Base-by-base conservation (phyloP, 2,329 filamentous ascomycete species). In the Capronia epimyces region DNA sequence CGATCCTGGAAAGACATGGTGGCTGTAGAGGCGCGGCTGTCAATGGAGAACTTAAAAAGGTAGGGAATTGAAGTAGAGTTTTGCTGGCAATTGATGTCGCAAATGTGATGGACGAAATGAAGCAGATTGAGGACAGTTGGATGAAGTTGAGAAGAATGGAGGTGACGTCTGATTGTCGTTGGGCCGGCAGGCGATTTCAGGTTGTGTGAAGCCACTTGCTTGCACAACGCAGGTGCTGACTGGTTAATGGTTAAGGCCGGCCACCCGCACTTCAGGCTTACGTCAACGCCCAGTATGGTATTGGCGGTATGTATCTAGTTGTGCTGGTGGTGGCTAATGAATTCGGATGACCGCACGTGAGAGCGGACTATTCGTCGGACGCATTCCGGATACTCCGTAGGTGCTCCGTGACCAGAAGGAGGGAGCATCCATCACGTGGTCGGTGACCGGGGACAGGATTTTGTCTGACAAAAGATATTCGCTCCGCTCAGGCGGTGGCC, bases 1-100 rank as follows among this genome's bases (percentile, higher is more conserved):
- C 76, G 75, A 63, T 82, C 79, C 69, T 82, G 79, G 71, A 82
- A 76, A 66, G 76, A 60, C 60, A 62, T 62, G 34, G 39, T 60
- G 54, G 49, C 8, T 34, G 46, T 18, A 22, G 34, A 2, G 21
- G 54, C 41, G 27, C 18, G 42, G 22, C n/a, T 32, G 29, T 22
- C 29, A 37, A 39, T 24, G 20, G 32, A 8, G 44, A 18, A 12
- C 2, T 8, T 43, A 9, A 1, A 46, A 25, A 37, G 34, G 34
- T 20, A 18, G n/a, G 34, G 34, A 18, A 3, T 37, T 20, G 8
- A 29, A 9, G 16, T 21, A 36, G 29, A 29, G 25, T 22, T 16
- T 12, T 24, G 18, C 12, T 42, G 34, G 25, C 31, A 49, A 15
- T 39, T 24, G 41, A 43, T 16, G 25, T 31, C 32, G 24, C n/a